Percentiles rank a stretch among this genome's conserved stretches.
Conservation (phyloP, 208 protist species). For the Acanthamoeba sp. region DNA sequence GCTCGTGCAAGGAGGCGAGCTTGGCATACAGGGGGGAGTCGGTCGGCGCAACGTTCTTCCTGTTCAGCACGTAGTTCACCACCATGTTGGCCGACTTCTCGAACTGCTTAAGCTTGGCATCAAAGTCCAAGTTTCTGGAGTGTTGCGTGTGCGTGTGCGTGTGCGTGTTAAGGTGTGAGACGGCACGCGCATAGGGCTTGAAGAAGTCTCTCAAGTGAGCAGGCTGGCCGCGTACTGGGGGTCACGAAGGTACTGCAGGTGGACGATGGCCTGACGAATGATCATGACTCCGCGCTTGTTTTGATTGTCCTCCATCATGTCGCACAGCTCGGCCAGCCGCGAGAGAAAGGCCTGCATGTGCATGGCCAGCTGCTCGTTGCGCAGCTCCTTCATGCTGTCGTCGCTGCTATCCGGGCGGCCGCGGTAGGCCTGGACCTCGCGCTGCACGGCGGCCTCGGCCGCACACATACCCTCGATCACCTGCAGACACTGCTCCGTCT, state of each 20-base stretch:
- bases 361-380: neutral
- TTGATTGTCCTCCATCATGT: slow-evolving; percentile 60
- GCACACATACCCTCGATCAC: slow-evolving; percentile 6
- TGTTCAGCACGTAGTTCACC: slow-evolving; percentile 5
- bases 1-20: neutral
- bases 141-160: neutral
- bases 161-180: too few relatives aligned
- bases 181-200: neutral
- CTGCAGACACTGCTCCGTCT: neutral
- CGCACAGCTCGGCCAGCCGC: slow-evolving; percentile 32
- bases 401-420: neutral
- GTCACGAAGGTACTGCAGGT: slow-evolving; percentile 11
- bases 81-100: neutral
- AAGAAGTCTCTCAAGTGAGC: too few relatives aligned
- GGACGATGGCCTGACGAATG: neutral
- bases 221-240: neutral
- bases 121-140: neutral
- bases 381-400: neutral
- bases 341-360: slow-evolving; percentile 49
- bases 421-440: slow-evolving; percentile 3
- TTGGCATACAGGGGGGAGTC: neutral
- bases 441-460: neutral
- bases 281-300: slow-evolving; percentile 44
- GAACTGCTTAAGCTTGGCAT: slow-evolving; percentile 40
- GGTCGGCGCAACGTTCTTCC: neutral